Conservation (phyloP, 1,284 basidiomycete genomes). For the Marasmius oreades region DNA sequence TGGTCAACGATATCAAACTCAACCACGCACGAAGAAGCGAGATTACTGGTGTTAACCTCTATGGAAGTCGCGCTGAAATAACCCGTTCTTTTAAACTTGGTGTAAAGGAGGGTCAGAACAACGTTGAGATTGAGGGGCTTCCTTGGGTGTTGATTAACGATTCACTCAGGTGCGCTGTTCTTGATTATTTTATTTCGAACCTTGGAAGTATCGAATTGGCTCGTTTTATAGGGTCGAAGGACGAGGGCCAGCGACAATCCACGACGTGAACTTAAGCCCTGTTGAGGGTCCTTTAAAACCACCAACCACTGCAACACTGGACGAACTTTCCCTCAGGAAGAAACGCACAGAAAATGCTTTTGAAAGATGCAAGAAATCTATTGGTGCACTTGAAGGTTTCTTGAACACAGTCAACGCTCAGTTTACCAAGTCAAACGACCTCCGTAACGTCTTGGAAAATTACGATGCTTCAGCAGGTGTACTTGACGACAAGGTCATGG, state of each 20-base stretch:
- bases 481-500: constrained; percentile 2
- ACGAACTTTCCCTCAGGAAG: neutral
- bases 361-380: constrained; percentile 5
- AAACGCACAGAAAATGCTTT: neutral
- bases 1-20: neutral
- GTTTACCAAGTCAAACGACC: neutral
- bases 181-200: neutral
- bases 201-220: neutral
- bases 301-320: neutral
- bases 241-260: constrained; percentile 7
- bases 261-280: constrained; percentile 3
- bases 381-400: constrained; percentile 1
- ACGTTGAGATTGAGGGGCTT: neutral
- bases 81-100: neutral
- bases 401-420: constrained; percentile 4
- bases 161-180: neutral
- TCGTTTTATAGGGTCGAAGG: constrained; percentile 4
- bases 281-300: neutral
- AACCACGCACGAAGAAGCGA: neutral
- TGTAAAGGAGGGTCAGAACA: neutral
- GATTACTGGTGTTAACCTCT: neutral
- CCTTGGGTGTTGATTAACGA: neutral
- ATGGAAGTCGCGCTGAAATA: neutral
- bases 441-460: neutral
- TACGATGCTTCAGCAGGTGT: neutral